These are phyloP conservation scores for Colletotrichum sp. DNA, from an alignment of 2,329 filamentous ascomycete species.

Conservation along the genomic window DNA sequence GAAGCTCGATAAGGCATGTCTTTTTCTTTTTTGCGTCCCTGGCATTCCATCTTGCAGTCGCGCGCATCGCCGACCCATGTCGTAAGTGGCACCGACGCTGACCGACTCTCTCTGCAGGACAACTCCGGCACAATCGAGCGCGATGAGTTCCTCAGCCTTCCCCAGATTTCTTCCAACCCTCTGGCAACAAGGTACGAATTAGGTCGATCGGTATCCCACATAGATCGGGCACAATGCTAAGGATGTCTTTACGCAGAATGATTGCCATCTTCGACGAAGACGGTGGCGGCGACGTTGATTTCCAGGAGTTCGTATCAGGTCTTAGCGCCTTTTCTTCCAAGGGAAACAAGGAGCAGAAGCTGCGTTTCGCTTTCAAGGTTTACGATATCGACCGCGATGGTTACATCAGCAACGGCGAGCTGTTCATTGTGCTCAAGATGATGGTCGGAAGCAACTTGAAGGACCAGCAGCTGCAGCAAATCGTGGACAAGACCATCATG, in stretches of 20 bases:
- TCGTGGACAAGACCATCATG: constrained; percentile 99
- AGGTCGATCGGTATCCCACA: neutral
- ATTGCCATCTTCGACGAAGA: constrained; percentile 99
- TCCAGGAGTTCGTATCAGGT: constrained; percentile 97
- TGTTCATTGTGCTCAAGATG: constrained; percentile 99
- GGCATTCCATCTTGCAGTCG: neutral
- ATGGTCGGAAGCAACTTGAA: constrained; percentile 99
- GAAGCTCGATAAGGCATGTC: constrained; percentile 93
- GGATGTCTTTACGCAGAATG: constrained; percentile 69
- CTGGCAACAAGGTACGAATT: constrained; percentile 81
- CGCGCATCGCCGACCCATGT: neutral
- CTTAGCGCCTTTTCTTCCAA: constrained; percentile 96
- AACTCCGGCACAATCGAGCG: constrained; percentile 98
- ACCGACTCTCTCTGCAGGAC: constrained; percentile 63
- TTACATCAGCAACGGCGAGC: constrained; percentile 97
- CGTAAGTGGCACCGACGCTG: neutral
- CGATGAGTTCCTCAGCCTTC: constrained; percentile 95
- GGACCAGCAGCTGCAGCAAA: constrained; percentile 98
- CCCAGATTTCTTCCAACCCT: constrained; percentile 97
- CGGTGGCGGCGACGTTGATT: constrained; percentile 96
- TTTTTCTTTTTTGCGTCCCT: neutral
- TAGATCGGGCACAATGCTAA: neutral
- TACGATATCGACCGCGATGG: constrained; percentile 99
- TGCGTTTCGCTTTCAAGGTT: constrained; percentile 97
- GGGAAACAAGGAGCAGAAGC: constrained; percentile 98